Conservation (phyloP, 495 filamentous ascomycete species). For the Letharia columbiana region DNA sequence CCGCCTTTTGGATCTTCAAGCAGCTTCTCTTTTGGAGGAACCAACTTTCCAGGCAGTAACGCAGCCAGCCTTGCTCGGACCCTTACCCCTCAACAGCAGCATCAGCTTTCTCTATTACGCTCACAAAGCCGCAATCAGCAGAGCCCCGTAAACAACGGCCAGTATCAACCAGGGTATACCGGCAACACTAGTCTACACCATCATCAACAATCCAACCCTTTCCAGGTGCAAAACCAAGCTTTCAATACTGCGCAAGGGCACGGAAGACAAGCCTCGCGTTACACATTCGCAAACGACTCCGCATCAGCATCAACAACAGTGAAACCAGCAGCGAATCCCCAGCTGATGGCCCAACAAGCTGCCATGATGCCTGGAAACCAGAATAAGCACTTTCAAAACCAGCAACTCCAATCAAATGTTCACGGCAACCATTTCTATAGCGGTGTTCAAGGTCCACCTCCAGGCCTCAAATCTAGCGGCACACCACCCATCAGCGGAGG, state of each 20-base stretch:
- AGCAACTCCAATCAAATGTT: constrained; percentile 39
- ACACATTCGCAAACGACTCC: constrained; percentile 76
- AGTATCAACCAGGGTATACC: constrained; percentile 47
- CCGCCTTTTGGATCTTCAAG: constrained; percentile 57
- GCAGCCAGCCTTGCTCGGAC: constrained; percentile 50
- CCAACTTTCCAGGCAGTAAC: constrained; percentile 44
- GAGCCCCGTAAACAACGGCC: constrained; percentile 43
- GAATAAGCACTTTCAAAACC: constrained; percentile 50
- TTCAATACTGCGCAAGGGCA: constrained; percentile 59
- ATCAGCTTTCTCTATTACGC: constrained; percentile 60
- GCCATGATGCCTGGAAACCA: constrained; percentile 74
- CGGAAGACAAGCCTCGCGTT: constrained; percentile 76
- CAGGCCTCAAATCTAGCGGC: constrained; percentile 87
- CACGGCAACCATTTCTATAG: constrained; percentile 40
- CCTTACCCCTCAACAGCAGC: constrained; percentile 73
- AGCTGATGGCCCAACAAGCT: constrained; percentile 81
- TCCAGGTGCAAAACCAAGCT: constrained; percentile 48
- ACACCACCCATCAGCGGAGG: constrained; percentile 76
- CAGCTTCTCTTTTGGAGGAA: constrained; percentile 39
- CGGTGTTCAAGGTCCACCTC: constrained; percentile 80
- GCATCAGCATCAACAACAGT: constrained; percentile 55
- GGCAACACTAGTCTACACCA: constrained; percentile 26
- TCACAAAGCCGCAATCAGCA: constrained; percentile 45
- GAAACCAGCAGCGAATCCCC: constrained; percentile 74
- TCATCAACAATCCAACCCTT: constrained; percentile 44